Conservation (phyloP, 129 eudicot genomes). For the Flaveria linearis region DNA sequence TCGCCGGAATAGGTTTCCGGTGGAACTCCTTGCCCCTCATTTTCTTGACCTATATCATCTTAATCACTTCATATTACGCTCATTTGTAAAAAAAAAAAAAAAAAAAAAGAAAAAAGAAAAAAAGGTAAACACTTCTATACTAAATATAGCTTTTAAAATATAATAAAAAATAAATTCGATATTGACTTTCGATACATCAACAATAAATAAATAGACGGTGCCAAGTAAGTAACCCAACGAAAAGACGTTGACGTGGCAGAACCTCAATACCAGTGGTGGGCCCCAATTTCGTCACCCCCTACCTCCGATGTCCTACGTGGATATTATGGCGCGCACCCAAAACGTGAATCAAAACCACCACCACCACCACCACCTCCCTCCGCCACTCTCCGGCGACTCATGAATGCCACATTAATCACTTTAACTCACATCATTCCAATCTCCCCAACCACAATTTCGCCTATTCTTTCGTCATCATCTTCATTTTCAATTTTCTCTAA, state of each 20-base stretch:
- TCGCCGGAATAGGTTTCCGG: too few species aligned
- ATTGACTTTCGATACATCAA: too few species aligned
- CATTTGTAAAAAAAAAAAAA: too few species aligned
- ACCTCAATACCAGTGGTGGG: not conserved
- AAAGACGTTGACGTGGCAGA: conserved; percentile 17
- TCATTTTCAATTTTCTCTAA: conserved; percentile 8
- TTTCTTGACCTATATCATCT: too few species aligned
- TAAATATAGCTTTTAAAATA: too few species aligned
- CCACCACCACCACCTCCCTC: conserved; percentile 8
- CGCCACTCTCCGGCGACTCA: conserved; percentile 15
- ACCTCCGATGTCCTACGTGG: not conserved
- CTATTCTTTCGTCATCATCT: conserved; percentile 6
- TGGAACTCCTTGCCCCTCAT: too few species aligned
- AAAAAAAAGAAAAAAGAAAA: too few species aligned
- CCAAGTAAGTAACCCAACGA: conserved; percentile 20
- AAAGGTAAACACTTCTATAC: too few species aligned
- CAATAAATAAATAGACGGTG: not conserved
- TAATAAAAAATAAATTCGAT: too few species aligned
- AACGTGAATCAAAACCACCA: conserved; percentile 8
- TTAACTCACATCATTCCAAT: conserved; percentile 17
- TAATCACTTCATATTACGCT: too few species aligned
- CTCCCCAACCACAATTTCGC: conserved; percentile 27
- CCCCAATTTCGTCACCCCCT: not conserved
- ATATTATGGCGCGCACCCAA: conserved; percentile 8
- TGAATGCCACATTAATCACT: too few species aligned